These are phyloP conservation scores for Mycena filopes DNA, from an alignment of 768 basidiomycete species.

Conservation along the genomic window DNA sequence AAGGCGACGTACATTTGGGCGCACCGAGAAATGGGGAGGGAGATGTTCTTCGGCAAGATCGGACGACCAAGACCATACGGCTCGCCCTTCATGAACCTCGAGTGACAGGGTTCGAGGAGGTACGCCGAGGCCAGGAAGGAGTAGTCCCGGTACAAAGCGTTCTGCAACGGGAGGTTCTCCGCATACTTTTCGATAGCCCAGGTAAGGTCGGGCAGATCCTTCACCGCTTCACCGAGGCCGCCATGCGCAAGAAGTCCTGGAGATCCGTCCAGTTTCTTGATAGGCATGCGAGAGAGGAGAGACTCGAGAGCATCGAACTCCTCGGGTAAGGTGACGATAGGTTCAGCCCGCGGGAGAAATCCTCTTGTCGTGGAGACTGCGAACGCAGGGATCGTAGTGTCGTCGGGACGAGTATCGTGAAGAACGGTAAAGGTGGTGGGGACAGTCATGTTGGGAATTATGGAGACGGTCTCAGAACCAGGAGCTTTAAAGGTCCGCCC, in stretches of 20 bases:
- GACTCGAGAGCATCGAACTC: conserved; percentile 41
- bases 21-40: conserved; percentile 40
- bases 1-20: conserved; percentile 36
- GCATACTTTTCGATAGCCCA: conserved; percentile 37
- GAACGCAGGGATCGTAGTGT: conserved; percentile 35
- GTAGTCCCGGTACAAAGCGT: conserved; percentile 41
- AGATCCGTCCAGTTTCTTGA: conserved; percentile 40
- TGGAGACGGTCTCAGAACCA: not conserved
- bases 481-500: not conserved
- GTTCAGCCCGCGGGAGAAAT: conserved; percentile 42
- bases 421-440: conserved; percentile 31
- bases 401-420: conserved; percentile 28
- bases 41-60: conserved; percentile 38
- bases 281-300: conserved; percentile 44
- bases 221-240: conserved; percentile 42
- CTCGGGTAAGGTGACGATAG: conserved; percentile 37
- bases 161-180: conserved; percentile 35
- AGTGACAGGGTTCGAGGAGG: conserved; percentile 44
- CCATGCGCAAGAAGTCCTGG: conserved; percentile 41
- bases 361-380: conserved; percentile 38
- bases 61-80: conserved; percentile 41
- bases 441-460: conserved; percentile 22
- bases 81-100: conserved; percentile 38
- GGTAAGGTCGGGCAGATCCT: conserved; percentile 38
- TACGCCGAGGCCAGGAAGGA: conserved; percentile 45